phyloP scores from a whole-genome alignment of 2,329 filamentous ascomycete genomes.

The Diaporthe amygdali region DNA sequence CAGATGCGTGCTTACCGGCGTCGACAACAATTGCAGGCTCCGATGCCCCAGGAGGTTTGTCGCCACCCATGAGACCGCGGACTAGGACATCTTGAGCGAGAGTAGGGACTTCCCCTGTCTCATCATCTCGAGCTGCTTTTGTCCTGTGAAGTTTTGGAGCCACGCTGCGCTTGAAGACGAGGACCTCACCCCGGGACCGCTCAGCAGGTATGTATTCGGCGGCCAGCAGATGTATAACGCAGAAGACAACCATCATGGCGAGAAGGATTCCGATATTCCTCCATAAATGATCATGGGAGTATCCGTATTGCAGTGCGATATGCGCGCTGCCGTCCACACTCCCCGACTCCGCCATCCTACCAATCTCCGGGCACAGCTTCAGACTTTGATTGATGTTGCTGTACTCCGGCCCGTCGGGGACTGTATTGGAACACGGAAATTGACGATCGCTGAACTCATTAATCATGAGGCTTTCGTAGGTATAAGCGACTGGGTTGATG shows the following conservation, averaged over 20 bases:
- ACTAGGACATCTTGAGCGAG: too few relatives aligned
- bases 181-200: background rate
- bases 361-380: conserved; percentile 52
- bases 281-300: conserved; percentile 47
- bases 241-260: background rate
- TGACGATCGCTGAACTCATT: conserved; percentile 43
- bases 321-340: conserved; percentile 51
- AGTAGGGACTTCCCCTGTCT: background rate
- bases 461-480: conserved; percentile 51
- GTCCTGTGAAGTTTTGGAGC: background rate
- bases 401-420: conserved; percentile 28
- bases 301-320: conserved; percentile 49
- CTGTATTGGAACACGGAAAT: conserved; percentile 41
- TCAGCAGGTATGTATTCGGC: background rate
- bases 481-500: conserved; percentile 57
- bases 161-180: background rate
- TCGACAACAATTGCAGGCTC: too few relatives aligned
- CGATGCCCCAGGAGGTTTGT: too few relatives aligned
- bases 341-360: too few relatives aligned
- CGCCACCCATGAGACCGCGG: too few relatives aligned
- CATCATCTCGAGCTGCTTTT: background rate
- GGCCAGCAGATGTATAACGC: background rate
- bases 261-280: conserved; percentile 39
- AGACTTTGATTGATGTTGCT: conserved; percentile 20
- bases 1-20: too few relatives aligned